A percentile compares a stretch with the other conserved stretches of the same genome.
phyloP scores from a whole-genome alignment of 768 basidiomycete species.

The Leccinellum luteum region DNA sequence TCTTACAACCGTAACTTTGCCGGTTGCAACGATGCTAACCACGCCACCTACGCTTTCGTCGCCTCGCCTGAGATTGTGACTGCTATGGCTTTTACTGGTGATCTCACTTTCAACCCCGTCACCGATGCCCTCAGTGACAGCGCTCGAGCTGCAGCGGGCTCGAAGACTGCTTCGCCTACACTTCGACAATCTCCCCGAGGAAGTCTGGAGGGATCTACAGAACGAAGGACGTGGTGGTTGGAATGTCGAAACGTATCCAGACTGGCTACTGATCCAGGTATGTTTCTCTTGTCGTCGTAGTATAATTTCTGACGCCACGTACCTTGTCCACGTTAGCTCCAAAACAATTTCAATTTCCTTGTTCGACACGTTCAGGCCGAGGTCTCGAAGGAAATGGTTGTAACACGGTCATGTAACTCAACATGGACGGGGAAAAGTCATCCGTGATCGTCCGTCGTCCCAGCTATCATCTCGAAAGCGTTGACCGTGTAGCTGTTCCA shows the following conservation, averaged over 20 bases:
- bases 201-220: constrained; percentile 28
- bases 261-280: constrained; percentile 50
- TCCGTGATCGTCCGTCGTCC: constrained; percentile 34
- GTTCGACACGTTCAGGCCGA: constrained; percentile 14
- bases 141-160: constrained; percentile 36
- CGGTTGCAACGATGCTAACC: constrained; percentile 99
- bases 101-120: constrained; percentile 94
- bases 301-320: not conserved
- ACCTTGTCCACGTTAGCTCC: constrained; percentile 24
- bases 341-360: constrained; percentile 14
- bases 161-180: constrained; percentile 30
- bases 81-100: constrained; percentile 93
- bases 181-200: constrained; percentile 23
- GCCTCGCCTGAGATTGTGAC: constrained; percentile 95
- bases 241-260: constrained; percentile 19
- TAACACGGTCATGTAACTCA: constrained; percentile 46
- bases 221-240: constrained; percentile 22
- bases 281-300: not conserved
- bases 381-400: constrained; percentile 29
- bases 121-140: constrained; percentile 77
- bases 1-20: constrained; percentile 99
- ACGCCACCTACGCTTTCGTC: constrained; percentile 96
- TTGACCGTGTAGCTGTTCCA: constrained; percentile 29
- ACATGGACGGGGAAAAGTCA: constrained; percentile 21
- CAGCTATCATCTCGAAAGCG: too few relatives aligned